phyloP scores from a whole-genome alignment of 192 early-diverging fungal genomes.

The Coemansia sp. region DNA sequence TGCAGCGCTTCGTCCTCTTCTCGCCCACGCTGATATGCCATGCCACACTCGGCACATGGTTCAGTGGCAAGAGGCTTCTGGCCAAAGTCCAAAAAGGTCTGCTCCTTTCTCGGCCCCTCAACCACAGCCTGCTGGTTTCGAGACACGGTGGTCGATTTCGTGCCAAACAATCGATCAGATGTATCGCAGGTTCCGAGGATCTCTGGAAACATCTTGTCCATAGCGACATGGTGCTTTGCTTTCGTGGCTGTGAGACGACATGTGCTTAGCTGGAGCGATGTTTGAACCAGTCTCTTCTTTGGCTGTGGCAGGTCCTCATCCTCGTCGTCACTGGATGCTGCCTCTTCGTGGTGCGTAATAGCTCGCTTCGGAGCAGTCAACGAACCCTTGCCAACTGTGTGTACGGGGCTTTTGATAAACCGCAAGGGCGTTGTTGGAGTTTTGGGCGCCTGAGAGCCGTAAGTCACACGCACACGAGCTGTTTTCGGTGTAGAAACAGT shows the following conservation, averaged over 20 bases:
- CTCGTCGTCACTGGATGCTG: neutral
- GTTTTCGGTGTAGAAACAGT: neutral
- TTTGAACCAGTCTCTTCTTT: slow-evolving; percentile 38
- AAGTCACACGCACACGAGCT: slow-evolving; percentile 21
- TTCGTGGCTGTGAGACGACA: neutral
- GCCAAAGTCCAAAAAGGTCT: slow-evolving; percentile 57
- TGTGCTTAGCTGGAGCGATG: slow-evolving; percentile 16
- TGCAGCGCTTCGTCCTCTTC: slow-evolving; percentile 53
- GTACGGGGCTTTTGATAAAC: neutral
- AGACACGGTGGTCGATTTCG: neutral
- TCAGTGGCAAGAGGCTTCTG: slow-evolving; percentile 33
- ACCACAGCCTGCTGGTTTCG: neutral
- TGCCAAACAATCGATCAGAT: neutral
- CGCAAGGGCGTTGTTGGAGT: neutral
- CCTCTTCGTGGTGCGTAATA: neutral
- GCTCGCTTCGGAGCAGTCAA: slow-evolving; percentile 9
- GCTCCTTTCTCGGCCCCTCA: slow-evolving; percentile 26
- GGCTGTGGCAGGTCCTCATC: slow-evolving; percentile 1
- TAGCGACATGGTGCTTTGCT: neutral
- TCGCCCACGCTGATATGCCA: slow-evolving; percentile 53
- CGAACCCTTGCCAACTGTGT: neutral
- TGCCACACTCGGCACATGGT: slow-evolving; percentile 47
- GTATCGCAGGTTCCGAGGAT: neutral
- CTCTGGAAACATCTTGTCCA: neutral
- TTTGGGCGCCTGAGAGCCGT: slow-evolving; percentile 16